Conservation (phyloP, 192 early-diverging fungal genomes). For the Mortierella claussenii region DNA sequence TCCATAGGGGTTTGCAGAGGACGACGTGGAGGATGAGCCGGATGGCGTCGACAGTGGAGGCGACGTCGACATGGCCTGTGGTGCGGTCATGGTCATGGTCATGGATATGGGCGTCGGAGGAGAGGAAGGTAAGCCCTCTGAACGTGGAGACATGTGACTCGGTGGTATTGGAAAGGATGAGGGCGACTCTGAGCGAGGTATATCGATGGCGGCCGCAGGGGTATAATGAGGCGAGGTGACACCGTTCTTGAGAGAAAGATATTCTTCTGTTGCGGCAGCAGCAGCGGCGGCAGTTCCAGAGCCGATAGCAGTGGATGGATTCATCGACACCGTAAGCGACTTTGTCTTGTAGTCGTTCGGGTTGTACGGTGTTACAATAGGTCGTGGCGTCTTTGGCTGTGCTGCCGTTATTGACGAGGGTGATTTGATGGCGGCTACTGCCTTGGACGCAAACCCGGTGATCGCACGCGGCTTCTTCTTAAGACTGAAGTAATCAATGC, state of each 20-base stretch:
- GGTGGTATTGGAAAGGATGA: conserved; percentile 10
- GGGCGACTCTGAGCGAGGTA: conserved; percentile 2
- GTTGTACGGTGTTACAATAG: conserved; percentile 49
- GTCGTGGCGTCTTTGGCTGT: conserved; percentile 9
- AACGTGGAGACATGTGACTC: neutral
- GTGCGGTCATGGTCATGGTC: neutral
- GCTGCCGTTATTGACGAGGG: conserved; percentile 6
- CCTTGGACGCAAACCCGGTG: conserved; percentile 45
- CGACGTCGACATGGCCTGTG: neutral
- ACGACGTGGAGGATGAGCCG: no score
- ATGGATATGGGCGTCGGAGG: conserved; percentile 14
- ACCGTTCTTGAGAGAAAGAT: neutral
- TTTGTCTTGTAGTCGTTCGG: conserved; percentile 44
- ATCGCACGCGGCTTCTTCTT: conserved; percentile 41
- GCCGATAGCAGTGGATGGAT: no score
- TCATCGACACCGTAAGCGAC: conserved; percentile 19
- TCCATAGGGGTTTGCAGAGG: conserved; percentile 20
- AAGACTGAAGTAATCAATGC: conserved; percentile 23
- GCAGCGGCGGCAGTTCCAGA: neutral
- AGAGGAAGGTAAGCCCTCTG: neutral
- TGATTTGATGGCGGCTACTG: conserved; percentile 38
- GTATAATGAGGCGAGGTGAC: conserved; percentile 6
- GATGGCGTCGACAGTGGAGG: conserved; percentile 10
- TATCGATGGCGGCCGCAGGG: conserved; percentile 1
- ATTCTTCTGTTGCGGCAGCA: neutral